Evolutionary conservation across 148 eudicot genomes (phyloP).

Genomic region (Heliamphora exappendiculata): DNA sequence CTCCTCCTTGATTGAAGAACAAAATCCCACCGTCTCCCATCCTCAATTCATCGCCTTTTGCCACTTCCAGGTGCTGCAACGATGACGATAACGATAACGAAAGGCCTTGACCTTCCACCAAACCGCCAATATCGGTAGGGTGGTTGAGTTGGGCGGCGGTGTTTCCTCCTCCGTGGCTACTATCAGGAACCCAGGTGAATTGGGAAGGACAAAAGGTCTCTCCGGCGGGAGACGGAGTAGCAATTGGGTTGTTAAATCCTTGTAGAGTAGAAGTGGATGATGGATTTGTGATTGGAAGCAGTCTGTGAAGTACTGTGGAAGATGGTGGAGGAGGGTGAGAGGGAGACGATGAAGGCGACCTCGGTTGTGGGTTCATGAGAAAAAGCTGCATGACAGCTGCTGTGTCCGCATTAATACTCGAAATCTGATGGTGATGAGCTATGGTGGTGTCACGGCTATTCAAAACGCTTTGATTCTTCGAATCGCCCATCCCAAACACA

Average conservation of each 20-base stretch:
- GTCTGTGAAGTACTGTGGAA: conserved; percentile 34
- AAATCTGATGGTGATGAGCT: conserved; percentile 30
- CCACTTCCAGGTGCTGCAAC: conserved; percentile 49
- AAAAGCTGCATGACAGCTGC: conserved; percentile 91
- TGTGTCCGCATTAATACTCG: conserved; percentile 41
- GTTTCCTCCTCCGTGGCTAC: conserved; percentile 11
- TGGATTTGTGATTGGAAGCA: conserved; percentile 33
- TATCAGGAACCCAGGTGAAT: conserved; percentile 31
- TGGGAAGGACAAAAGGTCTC: conserved; percentile 24
- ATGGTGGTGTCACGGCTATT: background rate
- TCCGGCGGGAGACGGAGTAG: conserved; percentile 6
- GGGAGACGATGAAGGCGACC: conserved; percentile 27
- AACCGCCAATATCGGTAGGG: conserved; percentile 23
- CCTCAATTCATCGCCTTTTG: conserved; percentile 58
- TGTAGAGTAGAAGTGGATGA: conserved; percentile 24
- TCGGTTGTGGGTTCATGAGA: conserved; percentile 47
- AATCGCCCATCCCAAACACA: conserved; percentile 12
- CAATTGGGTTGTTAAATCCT: conserved; percentile 12
- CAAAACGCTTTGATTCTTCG: conserved; percentile 17
- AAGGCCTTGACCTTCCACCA: conserved; percentile 55
- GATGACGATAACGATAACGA: conserved; percentile 70
- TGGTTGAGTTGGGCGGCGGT: conserved; percentile 13
- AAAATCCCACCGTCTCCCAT: conserved; percentile 36
- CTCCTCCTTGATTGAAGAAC: conserved; percentile 45
- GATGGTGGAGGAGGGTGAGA: conserved; percentile 10